Evolutionary conservation across 352 stramenopile genomes (phyloP), one percentile per base, ranked within the genome.

Genomic region (Phytophthora syringae): DNA sequence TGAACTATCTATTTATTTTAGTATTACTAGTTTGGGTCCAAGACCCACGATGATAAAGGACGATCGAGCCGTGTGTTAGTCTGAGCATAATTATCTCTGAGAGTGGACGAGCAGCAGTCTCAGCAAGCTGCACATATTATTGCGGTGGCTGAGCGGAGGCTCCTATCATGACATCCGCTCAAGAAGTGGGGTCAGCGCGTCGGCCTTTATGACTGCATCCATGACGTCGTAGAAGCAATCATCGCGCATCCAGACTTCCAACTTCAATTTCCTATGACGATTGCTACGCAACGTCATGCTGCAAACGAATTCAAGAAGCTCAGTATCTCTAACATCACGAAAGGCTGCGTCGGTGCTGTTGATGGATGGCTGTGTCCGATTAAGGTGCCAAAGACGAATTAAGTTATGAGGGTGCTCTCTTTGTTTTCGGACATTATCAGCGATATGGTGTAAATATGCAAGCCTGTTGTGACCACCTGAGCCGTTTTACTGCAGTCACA

Each of bases 211-310:
- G 42, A 27, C 36, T 22, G 18, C 7, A 48, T 62, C 11, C 54
- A 62, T 11, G 20, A 53, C n/a, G 54, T 62, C 5, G 21, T 62
- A 15, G 54, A 62, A 9, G 43, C 54, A n/a, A 47, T 53, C 11
- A 47, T 53, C 22, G 42, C 22, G 37, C 54, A 62, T 40, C 42
- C 42, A 1, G 54, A 54, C 18, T 21, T 62, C 2, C 20, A 30
- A 13, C 11, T 47, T 2, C 18, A 45, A 20, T 61, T 52, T 27
- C 53, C 53, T 47, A 32, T 20, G 24, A 28, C 42, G 5, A 9
- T 52, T 30, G 12, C 10, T 3, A 28, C 53, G 7, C 42, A 61
- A 47, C 53, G 53, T 2, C 28, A 52, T 47, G 28, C 53, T 52
- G 53, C 42, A 2, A 37, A 52, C 9, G 10, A 5, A 20, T 60